These are phyloP conservation scores for Tephrocybe sp. DNA, from an alignment of 768 basidiomycete species.

Conservation along the genomic window DNA sequence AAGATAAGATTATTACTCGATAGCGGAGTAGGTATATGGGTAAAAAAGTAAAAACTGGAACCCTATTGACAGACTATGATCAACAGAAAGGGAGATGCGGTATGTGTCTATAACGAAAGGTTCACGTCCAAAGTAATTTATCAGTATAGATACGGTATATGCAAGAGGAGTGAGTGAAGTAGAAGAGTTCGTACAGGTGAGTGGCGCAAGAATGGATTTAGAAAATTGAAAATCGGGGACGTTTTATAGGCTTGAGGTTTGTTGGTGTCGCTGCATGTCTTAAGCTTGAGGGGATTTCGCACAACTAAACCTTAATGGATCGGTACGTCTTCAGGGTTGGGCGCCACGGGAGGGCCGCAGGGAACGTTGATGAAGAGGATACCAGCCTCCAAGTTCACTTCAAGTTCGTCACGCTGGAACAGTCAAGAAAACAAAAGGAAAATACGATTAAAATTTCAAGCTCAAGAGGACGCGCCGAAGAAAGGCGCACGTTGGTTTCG, in stretches of 20 bases:
- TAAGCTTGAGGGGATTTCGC: constrained; percentile 4
- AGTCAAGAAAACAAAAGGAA: constrained; percentile 16
- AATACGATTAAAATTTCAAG: constrained; percentile 16
- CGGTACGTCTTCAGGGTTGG: constrained; percentile 47
- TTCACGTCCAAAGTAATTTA: constrained; percentile 3
- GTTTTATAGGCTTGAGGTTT: constrained; percentile 5
- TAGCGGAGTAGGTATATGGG: not conserved
- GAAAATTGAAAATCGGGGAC: not conserved
- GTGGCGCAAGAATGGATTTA: not conserved
- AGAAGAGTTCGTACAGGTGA: constrained; percentile 3
- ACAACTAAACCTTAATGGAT: constrained; percentile 40
- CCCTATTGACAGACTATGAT: constrained; percentile 11
- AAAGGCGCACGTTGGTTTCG: constrained; percentile 50
- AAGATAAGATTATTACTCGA: not conserved
- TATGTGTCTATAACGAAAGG: not conserved
- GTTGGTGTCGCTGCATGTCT: not conserved
- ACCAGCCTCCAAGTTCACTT: constrained; percentile 57
- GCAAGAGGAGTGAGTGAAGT: not conserved
- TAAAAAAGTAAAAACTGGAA: constrained; percentile 8
- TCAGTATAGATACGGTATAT: not conserved
- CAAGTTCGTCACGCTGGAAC: constrained; percentile 46
- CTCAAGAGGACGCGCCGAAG: constrained; percentile 16
- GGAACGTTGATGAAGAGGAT: constrained; percentile 55
- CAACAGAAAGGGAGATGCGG: constrained; percentile 4
- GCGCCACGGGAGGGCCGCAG: constrained; percentile 42